phyloP scores from a whole-genome alignment of 176 grass and related monocot species.

The Areca catechu region DNA sequence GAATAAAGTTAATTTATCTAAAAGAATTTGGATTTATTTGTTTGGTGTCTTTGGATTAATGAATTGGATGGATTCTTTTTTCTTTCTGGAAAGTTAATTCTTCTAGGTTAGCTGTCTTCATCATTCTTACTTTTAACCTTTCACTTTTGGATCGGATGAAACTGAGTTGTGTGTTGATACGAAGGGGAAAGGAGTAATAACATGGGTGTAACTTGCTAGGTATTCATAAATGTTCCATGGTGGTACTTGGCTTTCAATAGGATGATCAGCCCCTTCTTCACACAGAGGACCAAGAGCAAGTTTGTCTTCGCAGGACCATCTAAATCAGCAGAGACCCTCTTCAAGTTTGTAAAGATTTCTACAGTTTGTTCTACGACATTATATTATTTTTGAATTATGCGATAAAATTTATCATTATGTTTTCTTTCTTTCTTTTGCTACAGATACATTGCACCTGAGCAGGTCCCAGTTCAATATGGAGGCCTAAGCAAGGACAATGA shows the following conservation, averaged over 20 bases:
- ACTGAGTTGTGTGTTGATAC: no score
- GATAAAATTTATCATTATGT: not conserved
- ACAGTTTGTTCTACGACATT: not conserved
- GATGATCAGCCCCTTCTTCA: conserved; percentile 92
- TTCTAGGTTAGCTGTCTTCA: no score
- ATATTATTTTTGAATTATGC: no score
- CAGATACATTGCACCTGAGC: conserved; percentile 81
- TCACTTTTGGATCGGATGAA: no score
- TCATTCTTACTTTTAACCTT: no score
- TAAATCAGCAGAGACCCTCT: conserved; percentile 79
- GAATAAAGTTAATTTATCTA: no score
- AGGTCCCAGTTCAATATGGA: conserved; percentile 88
- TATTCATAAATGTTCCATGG: conserved; percentile 99
- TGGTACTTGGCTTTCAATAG: conserved; percentile 88
- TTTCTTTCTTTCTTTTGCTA: conserved; percentile 3
- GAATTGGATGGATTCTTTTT: no score
- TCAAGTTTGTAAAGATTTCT: conserved; percentile 34
- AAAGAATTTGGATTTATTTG: no score
- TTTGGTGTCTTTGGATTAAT: no score
- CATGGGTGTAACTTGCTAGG: conserved; percentile 29
- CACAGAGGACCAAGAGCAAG: conserved; percentile 95
- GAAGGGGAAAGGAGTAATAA: no score
- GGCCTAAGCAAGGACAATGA: conserved; percentile 72
- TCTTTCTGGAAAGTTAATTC: no score
- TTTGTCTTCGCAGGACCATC: conserved; percentile 82